phyloP scores from a whole-genome alignment of 306 rosid species.

The Alnus rubra region DNA sequence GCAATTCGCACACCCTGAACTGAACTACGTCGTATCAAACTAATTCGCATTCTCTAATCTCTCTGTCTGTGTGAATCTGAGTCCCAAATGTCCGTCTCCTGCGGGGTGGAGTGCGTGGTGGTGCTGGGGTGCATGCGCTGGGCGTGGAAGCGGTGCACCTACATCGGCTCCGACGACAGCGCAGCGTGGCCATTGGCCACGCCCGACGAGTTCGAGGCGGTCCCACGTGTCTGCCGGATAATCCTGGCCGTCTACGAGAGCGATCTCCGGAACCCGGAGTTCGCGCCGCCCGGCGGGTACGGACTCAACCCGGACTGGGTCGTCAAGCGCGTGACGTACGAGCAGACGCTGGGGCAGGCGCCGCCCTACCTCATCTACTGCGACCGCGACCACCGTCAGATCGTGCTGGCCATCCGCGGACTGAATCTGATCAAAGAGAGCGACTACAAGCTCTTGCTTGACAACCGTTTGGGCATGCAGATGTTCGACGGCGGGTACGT shows the following conservation, averaged over 20 bases:
- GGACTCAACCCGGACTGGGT: conserved; percentile 64
- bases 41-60: too few species aligned
- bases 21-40: too few species aligned
- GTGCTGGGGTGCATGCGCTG: conserved; percentile 77
- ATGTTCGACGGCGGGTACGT: conserved; percentile 92
- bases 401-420: conserved; percentile 78
- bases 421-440: conserved; percentile 70
- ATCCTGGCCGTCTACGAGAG: conserved; percentile 86
- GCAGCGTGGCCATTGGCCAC: conserved; percentile 76
- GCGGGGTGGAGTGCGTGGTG: conserved; percentile 78
- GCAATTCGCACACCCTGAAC: too few species aligned
- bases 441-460: conserved; percentile 63
- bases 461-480: conserved; percentile 73
- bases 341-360: conserved; percentile 54
- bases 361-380: conserved; percentile 83
- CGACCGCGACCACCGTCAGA: conserved; percentile 70
- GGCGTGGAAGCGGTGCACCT: conserved; percentile 93
- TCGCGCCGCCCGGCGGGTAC: conserved; percentile 50
- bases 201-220: conserved; percentile 57
- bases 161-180: conserved; percentile 83
- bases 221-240: conserved; percentile 78
- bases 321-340: conserved; percentile 56
- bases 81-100: conserved; percentile 57
- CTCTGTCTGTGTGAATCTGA: too few species aligned
- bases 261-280: conserved; percentile 49